phyloP scores from a whole-genome alignment of 2,329 filamentous ascomycete genomes.

The Trichoderma semiorbis region DNA sequence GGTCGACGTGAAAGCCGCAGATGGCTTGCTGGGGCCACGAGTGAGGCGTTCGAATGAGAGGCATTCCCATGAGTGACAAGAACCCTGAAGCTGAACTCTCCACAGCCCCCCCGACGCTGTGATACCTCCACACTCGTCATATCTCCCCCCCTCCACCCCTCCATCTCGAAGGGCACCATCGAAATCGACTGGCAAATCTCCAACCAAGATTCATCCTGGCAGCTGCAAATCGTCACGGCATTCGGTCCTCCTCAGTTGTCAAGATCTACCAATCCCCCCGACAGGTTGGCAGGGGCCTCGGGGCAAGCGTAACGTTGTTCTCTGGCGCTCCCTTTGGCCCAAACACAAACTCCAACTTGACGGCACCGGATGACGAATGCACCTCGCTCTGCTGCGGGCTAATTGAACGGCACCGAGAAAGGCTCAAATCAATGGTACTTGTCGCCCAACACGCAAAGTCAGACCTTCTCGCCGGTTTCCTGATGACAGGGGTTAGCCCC shows the following conservation, averaged over 20 bases:
- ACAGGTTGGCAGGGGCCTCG: background rate
- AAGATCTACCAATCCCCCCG: background rate
- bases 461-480: background rate
- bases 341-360: background rate
- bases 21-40: background rate
- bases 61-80: background rate
- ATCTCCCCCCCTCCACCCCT: background rate
- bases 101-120: constrained; percentile 1
- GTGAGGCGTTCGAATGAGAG: background rate
- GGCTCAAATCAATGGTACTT: no score
- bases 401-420: background rate
- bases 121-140: background rate
- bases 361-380: background rate
- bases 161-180: background rate
- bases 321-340: background rate
- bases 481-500: background rate
- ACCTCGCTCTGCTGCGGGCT: background rate
- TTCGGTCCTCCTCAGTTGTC: background rate
- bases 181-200: background rate
- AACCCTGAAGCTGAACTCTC: constrained; percentile 1
- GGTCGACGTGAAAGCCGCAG: background rate
- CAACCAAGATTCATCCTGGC: background rate
- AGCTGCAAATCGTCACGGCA: background rate
- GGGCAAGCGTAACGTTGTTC: background rate
- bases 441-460: background rate